A percentile compares a stretch with the other conserved stretches of the same genome.
Evolutionary conservation across 2,329 filamentous ascomycete species (phyloP).

Genomic region (Exserohilum turcica): DNA sequence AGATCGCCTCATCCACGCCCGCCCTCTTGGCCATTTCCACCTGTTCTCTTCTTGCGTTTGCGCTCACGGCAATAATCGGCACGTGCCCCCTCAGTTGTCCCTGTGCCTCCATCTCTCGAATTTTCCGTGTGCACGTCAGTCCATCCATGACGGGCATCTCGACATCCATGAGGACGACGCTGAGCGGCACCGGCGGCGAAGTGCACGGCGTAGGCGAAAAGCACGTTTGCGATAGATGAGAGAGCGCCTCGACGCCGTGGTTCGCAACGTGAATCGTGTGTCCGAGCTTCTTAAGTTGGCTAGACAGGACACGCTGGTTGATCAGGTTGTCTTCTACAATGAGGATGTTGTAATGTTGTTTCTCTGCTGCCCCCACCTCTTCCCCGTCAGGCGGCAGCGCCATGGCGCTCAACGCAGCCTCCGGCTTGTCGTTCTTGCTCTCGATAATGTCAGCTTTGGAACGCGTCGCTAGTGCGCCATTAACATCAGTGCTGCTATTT

Average conservation of each 20-base stretch:
- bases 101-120: slow-evolving; percentile 23
- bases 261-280: slow-evolving; percentile 32
- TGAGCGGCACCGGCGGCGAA: background rate
- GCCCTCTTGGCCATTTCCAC: slow-evolving; percentile 21
- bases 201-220: slow-evolving; percentile 4
- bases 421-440: background rate
- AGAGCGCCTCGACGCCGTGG: slow-evolving; percentile 36
- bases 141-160: slow-evolving; percentile 45
- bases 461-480: background rate
- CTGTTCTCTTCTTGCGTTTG: slow-evolving; percentile 39
- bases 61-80: slow-evolving; percentile 36
- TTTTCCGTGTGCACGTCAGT: slow-evolving; percentile 24
- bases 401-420: background rate
- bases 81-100: slow-evolving; percentile 21
- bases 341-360: slow-evolving; percentile 13
- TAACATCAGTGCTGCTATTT: background rate
- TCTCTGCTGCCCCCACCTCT: background rate
- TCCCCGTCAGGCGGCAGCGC: background rate
- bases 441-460: slow-evolving; percentile 5
- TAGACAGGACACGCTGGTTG: slow-evolving; percentile 36
- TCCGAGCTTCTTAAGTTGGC: slow-evolving; percentile 33
- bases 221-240: slow-evolving; percentile 13
- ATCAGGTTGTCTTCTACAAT: slow-evolving; percentile 44
- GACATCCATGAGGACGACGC: slow-evolving; percentile 29
- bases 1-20: slow-evolving; percentile 61